These are phyloP conservation scores for Boletellus ananas DNA, from an alignment of 768 basidiomycete genomes.

Conservation along the genomic window DNA sequence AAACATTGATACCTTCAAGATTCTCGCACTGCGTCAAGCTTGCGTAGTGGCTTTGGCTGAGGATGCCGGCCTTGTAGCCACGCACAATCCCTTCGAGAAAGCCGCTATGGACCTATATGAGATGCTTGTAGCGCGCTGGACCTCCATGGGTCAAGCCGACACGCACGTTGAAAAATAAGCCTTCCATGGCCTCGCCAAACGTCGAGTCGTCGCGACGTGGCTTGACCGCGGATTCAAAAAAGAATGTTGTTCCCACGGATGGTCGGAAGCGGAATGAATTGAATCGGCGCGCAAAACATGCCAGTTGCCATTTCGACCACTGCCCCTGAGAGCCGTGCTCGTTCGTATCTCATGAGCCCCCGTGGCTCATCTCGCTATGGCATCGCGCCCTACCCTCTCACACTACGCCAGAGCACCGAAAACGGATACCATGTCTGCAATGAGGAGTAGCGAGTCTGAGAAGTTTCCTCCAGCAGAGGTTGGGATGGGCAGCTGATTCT, in stretches of 20 bases:
- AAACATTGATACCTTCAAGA: constrained; percentile 68
- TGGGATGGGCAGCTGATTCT: no score
- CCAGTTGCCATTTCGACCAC: no score
- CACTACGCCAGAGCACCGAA: no score
- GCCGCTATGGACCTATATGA: constrained; percentile 61
- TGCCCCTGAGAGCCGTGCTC: no score
- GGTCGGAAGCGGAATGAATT: no score
- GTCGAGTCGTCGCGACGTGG: neutral
- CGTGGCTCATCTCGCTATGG: no score
- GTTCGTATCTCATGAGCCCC: no score
- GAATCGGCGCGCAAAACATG: no score
- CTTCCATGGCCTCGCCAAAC: constrained; percentile 58
- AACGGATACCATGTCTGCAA: no score
- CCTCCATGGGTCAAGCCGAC: neutral
- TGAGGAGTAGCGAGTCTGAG: no score
- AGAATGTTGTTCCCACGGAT: constrained; percentile 20
- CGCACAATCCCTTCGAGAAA: constrained; percentile 81
- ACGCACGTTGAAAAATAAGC: constrained; percentile 82
- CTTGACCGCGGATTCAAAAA: constrained; percentile 3
- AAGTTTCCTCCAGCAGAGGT: no score
- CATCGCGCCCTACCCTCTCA: no score
- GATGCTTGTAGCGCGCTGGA: constrained; percentile 5
- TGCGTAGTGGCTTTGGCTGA: constrained; percentile 85
- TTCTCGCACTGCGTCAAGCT: constrained; percentile 97
- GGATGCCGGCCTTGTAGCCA: constrained; percentile 91